These are phyloP conservation scores for Pholiota microspora DNA, from an alignment of 768 basidiomycete species.

Conservation along the genomic window DNA sequence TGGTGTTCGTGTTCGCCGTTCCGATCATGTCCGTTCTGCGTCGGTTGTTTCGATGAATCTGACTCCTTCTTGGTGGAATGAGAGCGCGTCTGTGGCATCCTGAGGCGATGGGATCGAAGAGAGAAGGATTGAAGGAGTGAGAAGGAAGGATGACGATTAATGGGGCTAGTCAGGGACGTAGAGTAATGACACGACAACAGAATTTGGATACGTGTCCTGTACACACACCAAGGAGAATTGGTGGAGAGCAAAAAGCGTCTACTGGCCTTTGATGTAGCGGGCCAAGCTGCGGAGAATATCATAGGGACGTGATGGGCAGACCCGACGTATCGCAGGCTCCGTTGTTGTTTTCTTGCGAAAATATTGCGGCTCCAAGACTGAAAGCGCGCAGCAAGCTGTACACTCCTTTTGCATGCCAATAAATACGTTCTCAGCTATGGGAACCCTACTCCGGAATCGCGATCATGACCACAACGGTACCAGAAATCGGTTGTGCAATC, in stretches of 20 bases:
- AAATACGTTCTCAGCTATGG: constrained; percentile 10
- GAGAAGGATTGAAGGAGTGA: not conserved
- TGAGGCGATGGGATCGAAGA: constrained; percentile 4
- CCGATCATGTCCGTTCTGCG: constrained; percentile 7
- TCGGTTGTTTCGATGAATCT: constrained; percentile 1
- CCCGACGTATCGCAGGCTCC: constrained; percentile 11
- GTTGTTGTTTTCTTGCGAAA: not conserved
- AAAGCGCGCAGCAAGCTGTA: not conserved
- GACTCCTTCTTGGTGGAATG: constrained; percentile 25
- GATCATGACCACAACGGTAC: constrained; percentile 9
- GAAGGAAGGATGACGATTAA: constrained; percentile 11
- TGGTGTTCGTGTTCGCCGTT: constrained; percentile 22
- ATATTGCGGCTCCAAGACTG: not conserved
- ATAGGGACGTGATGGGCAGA: constrained; percentile 7
- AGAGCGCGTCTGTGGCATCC: constrained; percentile 19
- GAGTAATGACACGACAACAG: constrained; percentile 20
- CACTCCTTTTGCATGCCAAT: not conserved
- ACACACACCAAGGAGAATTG: not conserved
- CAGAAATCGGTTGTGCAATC: constrained; percentile 1
- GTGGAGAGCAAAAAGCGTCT: not conserved
- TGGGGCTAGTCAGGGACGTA: constrained; percentile 19
- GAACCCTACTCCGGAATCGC: constrained; percentile 10
- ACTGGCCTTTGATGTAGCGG: not conserved
- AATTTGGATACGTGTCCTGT: constrained; percentile 19
- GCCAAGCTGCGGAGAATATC: constrained; percentile 8